Conservation (phyloP, 176 grass and related monocot genomes). For the Phyllostachys edulis region DNA sequence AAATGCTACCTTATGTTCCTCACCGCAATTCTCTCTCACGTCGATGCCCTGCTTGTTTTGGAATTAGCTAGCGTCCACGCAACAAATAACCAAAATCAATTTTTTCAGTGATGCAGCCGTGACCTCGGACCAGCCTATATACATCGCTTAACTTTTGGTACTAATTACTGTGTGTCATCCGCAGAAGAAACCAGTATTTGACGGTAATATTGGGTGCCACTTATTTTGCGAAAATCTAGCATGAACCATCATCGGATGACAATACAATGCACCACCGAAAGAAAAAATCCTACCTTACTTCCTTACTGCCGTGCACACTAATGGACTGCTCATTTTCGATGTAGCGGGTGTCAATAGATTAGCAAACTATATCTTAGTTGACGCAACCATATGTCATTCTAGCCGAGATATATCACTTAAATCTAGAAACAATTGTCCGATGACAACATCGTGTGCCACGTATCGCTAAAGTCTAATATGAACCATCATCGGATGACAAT, state of each 20-base stretch:
- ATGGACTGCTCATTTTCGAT: not conserved
- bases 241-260: not conserved
- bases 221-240: not conserved
- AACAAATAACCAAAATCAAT: not conserved
- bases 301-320: not conserved
- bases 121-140: not conserved
- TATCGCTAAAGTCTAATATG: not conserved
- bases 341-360: accelerated
- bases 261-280: not conserved
- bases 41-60: not conserved
- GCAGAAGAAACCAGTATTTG: not conserved
- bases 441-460: not conserved
- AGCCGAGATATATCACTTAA: not conserved
- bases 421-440: not conserved
- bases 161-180: too few relatives aligned
- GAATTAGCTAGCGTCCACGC: not conserved
- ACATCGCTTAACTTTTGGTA: not conserved
- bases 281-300: not conserved
- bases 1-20: not conserved
- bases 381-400: too few relatives aligned
- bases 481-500: not conserved
- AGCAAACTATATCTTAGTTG: not conserved
- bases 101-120: not conserved
- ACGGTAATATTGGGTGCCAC: not conserved
- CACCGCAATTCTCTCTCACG: too few relatives aligned